These are phyloP conservation scores for Scheffersomyces spartinae DNA, from an alignment of 805 yeast species.

Conservation along the genomic window DNA sequence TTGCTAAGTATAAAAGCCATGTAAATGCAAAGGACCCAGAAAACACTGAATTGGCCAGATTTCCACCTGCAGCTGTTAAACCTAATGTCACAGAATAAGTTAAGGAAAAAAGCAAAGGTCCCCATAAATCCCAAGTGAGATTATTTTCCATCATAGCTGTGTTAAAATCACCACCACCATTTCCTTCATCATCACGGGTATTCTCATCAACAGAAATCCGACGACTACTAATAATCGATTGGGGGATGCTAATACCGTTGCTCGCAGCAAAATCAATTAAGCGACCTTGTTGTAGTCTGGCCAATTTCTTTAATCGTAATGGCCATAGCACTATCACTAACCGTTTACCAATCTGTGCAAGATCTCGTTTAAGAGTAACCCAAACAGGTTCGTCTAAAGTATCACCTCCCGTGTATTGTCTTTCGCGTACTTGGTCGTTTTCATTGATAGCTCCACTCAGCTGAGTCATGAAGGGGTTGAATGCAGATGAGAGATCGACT, in stretches of 20 bases:
- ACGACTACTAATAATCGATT: constrained; percentile 16
- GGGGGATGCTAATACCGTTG: constrained; percentile 25
- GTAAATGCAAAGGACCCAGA: constrained; percentile 52
- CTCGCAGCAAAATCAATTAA: constrained; percentile 22
- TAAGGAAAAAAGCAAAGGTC: constrained; percentile 55
- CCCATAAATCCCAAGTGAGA: constrained; percentile 57
- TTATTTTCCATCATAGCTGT: too few relatives aligned
- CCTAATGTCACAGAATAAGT: constrained; percentile 43
- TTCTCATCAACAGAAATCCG: constrained; percentile 15
- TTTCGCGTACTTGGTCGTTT: constrained; percentile 33
- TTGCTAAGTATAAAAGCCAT: constrained; percentile 51
- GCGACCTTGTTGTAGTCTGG: constrained; percentile 20
- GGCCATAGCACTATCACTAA: constrained; percentile 34
- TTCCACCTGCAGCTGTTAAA: constrained; percentile 28
- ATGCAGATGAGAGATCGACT: constrained; percentile 23
- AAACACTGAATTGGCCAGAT: constrained; percentile 41
- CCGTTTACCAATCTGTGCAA: constrained; percentile 22
- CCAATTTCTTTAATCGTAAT: constrained; percentile 24
- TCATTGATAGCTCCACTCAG: too few relatives aligned
- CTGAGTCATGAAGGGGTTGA: constrained; percentile 23
- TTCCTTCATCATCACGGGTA: constrained; percentile 6
- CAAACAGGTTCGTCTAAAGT: constrained; percentile 62
- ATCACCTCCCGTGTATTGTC: constrained; percentile 56
- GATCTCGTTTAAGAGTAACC: constrained; percentile 36
- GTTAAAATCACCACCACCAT: too few relatives aligned